phyloP scores from a whole-genome alignment of 2,329 filamentous ascomycete species.

The Fusarium domesticum region DNA sequence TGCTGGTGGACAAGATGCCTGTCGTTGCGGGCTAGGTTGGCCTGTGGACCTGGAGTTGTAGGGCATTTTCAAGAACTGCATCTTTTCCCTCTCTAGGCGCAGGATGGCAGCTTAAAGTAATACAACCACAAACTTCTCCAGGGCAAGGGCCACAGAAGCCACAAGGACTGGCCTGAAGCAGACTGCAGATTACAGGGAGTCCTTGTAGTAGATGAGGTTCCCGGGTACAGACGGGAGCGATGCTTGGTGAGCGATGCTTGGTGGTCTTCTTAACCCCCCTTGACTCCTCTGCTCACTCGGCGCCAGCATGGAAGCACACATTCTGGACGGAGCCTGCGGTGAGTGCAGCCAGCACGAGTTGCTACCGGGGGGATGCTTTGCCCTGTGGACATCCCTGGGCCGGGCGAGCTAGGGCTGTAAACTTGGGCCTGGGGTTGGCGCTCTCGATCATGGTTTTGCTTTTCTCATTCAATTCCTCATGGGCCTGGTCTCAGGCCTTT shows the following conservation, averaged over 20 bases:
- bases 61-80: not conserved
- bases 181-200: not conserved
- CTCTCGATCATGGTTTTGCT: not conserved
- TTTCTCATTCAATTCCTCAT: not conserved
- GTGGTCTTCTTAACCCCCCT: not conserved
- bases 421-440: not conserved
- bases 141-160: not conserved
- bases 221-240: not conserved
- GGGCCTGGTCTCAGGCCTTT: not conserved
- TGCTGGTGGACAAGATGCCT: slow-evolving; percentile 14
- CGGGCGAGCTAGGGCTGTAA: not conserved
- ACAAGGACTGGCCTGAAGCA: too few species aligned
- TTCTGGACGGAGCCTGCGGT: not conserved
- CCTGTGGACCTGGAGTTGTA: not conserved
- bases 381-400: not conserved
- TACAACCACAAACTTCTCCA: not conserved
- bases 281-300: not conserved
- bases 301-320: not conserved
- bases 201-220: not conserved
- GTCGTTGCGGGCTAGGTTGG: slow-evolving; percentile 8
- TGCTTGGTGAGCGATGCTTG: too few species aligned
- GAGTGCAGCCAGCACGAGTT: not conserved
- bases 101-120: not conserved
- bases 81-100: not conserved
- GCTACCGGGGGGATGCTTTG: not conserved